Evolutionary conservation across 176 grass and related monocot species (phyloP), one percentile per base, ranked within the genome.

Genomic region (Avena atlantica): DNA sequence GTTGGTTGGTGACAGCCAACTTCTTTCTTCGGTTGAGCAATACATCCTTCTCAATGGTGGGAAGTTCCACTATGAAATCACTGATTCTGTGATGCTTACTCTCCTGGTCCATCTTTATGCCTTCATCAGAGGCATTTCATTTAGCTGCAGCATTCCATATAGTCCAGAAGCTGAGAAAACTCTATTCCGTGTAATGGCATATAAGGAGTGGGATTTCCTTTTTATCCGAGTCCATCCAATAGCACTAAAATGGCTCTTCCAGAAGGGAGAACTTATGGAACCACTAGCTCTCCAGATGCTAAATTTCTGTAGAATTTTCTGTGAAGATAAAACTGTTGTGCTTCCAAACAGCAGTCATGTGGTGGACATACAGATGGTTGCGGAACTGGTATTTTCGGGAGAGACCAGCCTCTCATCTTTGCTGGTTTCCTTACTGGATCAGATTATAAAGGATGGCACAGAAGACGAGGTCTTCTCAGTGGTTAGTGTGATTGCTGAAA

Each of bases 21-120:
- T 92, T 76, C 86, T 98, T n/a, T 88, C 92, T 88, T 94, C 96
- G 74, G 68, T 98, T 58, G 96, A 98, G 93, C 92, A 95, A 88
- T 98, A 98, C 82, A 91, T 98, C 75, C 89, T 98, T 84, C 79
- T 95, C 66, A 98, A 98, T 76, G 56, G 85, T 87, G 91, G 45
- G 34, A 94, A 76, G 42, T 94, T 93, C 66, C 86, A 85, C 76
- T 84, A 74, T 66, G 88, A 82, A 75, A 83, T 83, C 68, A 50
- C 86, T 86, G 70, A 68, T 85, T 92, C 78, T 59, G 68, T 85
- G 85, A 88, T 98, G 87, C 76, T 92, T 78, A 92, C 96, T 17
- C 92, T 91, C 79, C 76, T 95, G 87, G 84, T 94, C 73, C 90
- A 88, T 82, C 96, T 98, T 78, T 98, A 98, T 91, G 89, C 88